These are phyloP conservation scores for Homolaphlyctis polyrhiza DNA, from an alignment of 371 early-diverging fungal genomes.

Conservation along the genomic window DNA sequence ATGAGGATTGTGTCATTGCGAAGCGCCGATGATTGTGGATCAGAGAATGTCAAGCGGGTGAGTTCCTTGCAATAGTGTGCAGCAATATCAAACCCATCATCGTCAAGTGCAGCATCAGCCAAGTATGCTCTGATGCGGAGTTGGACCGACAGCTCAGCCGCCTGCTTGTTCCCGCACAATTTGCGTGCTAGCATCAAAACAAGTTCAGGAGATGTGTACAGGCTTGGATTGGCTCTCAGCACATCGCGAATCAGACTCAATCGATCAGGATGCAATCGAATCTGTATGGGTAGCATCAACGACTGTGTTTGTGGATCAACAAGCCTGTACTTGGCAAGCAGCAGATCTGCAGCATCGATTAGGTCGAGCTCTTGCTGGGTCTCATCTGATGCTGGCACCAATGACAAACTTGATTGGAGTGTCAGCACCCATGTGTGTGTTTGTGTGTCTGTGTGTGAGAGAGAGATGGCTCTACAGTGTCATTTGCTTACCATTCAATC, in stretches of 20 bases:
- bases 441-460: not conserved
- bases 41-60: not conserved
- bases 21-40: not conserved
- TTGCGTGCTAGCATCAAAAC: not conserved
- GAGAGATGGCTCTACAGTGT: not conserved
- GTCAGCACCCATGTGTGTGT: not conserved
- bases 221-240: not conserved
- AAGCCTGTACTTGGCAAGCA: not conserved
- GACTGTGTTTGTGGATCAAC: not conserved
- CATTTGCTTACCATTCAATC: conserved; percentile 58
- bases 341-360: conserved; percentile 2
- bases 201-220: not conserved
- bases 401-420: not conserved
- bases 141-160: not conserved
- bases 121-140: not conserved
- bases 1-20: not conserved
- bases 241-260: not conserved
- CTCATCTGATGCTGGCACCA: not conserved
- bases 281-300: not conserved
- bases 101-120: not conserved
- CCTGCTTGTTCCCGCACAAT: not conserved
- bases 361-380: not conserved
- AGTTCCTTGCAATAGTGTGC: not conserved
- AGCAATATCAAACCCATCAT: not conserved
- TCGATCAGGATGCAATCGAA: not conserved